Evolutionary conservation across 2,329 filamentous ascomycete genomes (phyloP), one percentile per base, ranked within the genome.

Genomic region (Colletotrichum echinochloae): DNA sequence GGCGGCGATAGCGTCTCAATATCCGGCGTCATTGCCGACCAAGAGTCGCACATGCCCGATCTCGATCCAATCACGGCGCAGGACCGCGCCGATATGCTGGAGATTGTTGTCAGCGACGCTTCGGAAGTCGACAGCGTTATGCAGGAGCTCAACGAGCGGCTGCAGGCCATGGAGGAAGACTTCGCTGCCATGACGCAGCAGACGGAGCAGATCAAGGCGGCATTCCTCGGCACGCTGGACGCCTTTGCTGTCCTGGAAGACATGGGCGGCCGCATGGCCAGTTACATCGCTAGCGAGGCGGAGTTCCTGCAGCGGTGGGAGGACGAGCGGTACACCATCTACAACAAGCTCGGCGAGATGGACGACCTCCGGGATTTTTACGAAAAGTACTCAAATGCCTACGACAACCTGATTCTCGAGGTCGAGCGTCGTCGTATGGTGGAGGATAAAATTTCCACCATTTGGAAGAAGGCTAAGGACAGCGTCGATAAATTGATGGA

Each of bases 361-460:
- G 90, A 92, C 61, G 89, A 89, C 28, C 88, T 98, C 75, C 87
- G 90, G 14, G 85, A 89, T n/a, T 94, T 98, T 75, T 98, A 98
- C 80, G 92, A 95, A 71, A 91, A 92, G 23, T 99, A 98, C 76
- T 86, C 93, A 26, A 88, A 90, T 62, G 94, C 94, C 0, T 98
- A 99, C 77, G 92, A 94, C 74, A 90, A 91, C 26, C 84, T 99
- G 16, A 87, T 98, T 30, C 86, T 97, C 1, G 96, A 99, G 79
- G 91, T 94, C 7, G 91, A 92, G 62, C 87, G 96, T 30, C 88
- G 96, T 12, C 89, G 89, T 70, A 84, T 87, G 18, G 89, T 93
- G 44, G 92, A 96, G 76, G 89, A 91, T 39, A 90, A 92, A 72
- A 91, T 97, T 62, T 87, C 91, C 74, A 86, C 85, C 52, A 89